Base-by-base conservation (phyloP, 345 rosid species). In the Aquilaria malaccensis region DNA sequence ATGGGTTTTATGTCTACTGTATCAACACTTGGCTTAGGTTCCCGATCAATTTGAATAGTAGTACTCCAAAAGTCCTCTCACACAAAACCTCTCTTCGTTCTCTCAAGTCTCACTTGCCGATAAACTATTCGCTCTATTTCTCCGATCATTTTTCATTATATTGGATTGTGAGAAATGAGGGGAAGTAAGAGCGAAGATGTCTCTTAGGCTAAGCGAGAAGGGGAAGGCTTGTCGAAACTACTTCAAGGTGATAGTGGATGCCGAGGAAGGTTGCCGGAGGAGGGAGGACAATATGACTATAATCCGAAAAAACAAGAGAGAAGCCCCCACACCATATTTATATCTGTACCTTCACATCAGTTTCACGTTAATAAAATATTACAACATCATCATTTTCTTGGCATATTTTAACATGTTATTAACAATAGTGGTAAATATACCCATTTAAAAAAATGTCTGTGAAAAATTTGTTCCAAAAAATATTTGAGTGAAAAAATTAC, bases 241-340 rank as follows among this genome's bases (percentile, higher is more conserved):
- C 65, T 85, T 85, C 78, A 88, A 88, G 77, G 86, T 80, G 45
- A 79, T 86, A 50, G 90, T 85, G 7, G 88, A 83, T 41, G 88
- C 88, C 29, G 96, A 85, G 12, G 96, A 88, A 59, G 96, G 90
- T 12, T 77, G 93, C 49, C 74, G 93, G 70, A 80, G 96, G 60
- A 74, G 96, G 58, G 96, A 88, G 67, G 90, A 88, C 66, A 83
- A 84, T 52, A 82, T 86, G 93, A 90, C 85, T 49, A 90, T 86
- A 85, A 88, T 86, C 81, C 78, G 93, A 63, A 86, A 88, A 83
- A 88, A 78, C 45, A 81, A 81, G 52, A 70, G 93, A 55, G 93
- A 88, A 59, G 96, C 22, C 22, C 22, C 22, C 22, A 22, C 22
- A 22, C 22, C 22, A 22, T 22, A 22, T 22, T 22, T 22, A 1